phyloP scores from a whole-genome alignment of 164 flowering plant species.

The Paratinospora sagittata region DNA sequence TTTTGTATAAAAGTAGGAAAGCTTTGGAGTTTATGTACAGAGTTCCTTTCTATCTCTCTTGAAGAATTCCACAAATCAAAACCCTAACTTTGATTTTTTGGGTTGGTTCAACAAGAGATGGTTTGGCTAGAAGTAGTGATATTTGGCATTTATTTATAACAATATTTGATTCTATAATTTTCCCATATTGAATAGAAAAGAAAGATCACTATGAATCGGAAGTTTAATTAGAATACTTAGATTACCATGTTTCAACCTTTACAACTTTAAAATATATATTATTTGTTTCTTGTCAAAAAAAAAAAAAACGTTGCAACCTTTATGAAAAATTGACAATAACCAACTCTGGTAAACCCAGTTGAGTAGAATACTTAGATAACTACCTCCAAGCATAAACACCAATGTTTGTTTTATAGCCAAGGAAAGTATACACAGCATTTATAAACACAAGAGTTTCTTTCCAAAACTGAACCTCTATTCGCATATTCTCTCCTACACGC shows the following conservation, averaged over 20 bases:
- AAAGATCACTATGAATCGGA: background rate
- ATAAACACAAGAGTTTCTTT: background rate
- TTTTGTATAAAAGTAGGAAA: no score
- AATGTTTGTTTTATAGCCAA: background rate
- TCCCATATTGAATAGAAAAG: background rate
- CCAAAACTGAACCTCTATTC: background rate
- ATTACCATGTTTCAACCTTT: background rate
- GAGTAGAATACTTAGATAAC: background rate
- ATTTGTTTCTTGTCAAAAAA: no score
- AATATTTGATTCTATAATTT: background rate
- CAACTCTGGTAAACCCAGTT: background rate
- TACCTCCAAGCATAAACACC: background rate
- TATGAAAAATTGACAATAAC: background rate
- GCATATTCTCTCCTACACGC: background rate
- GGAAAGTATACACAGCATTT: background rate
- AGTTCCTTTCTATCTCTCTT: background rate
- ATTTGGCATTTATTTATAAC: background rate
- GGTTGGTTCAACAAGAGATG: background rate
- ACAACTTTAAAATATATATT: background rate
- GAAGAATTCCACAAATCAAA: background rate
- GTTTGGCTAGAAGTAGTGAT: background rate
- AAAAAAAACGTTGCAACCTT: no score
- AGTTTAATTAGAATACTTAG: background rate
- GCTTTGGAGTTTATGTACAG: no score
- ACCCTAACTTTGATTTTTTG: background rate